Evolutionary conservation across 805 yeast genomes (phyloP).

Genomic region (Starmerella etchellsii): DNA sequence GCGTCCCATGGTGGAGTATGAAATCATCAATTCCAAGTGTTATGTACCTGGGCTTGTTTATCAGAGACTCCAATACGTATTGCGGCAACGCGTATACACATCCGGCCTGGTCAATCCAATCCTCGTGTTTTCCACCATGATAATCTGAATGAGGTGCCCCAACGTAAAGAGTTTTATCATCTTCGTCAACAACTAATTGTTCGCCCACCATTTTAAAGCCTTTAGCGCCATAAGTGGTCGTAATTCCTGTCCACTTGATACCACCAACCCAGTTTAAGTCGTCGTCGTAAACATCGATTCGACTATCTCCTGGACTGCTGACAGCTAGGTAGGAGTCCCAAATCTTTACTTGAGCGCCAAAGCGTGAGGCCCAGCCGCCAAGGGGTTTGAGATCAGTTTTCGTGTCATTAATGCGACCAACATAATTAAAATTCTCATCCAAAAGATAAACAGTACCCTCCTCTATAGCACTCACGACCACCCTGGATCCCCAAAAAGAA

Average conservation of each 20-base stretch:
- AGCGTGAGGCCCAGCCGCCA: slow-evolving; percentile 23
- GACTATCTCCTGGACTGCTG: slow-evolving; percentile 41
- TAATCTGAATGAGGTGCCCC: slow-evolving; percentile 35
- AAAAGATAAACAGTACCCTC: slow-evolving; percentile 15
- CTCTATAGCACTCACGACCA: slow-evolving; percentile 18
- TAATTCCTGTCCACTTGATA: slow-evolving; percentile 23
- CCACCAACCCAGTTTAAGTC: slow-evolving; percentile 21
- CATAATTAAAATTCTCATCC: slow-evolving; percentile 4
- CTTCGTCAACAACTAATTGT: slow-evolving; percentile 26
- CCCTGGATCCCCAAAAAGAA: slow-evolving; percentile 9
- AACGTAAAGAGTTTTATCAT: slow-evolving; percentile 31
- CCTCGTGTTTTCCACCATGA: slow-evolving; percentile 24
- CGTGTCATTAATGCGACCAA: slow-evolving; percentile 2
- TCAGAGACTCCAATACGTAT: slow-evolving; percentile 14
- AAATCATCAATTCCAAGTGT: background rate
- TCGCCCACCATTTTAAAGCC: slow-evolving; percentile 38
- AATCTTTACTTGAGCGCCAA: slow-evolving; percentile 33
- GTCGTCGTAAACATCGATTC: slow-evolving; percentile 30
- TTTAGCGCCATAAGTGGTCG: slow-evolving; percentile 27
- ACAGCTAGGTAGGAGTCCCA: slow-evolving; percentile 32
- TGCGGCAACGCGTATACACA: slow-evolving; percentile 28
- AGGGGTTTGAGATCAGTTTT: slow-evolving; percentile 1
- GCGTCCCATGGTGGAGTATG: slow-evolving; percentile 4
- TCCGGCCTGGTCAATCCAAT: slow-evolving; percentile 28
- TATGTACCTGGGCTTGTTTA: background rate